Evolutionary conservation across 768 basidiomycete species (phyloP), one percentile per base, ranked within the genome.

Genomic region (Epithele typhae): DNA sequence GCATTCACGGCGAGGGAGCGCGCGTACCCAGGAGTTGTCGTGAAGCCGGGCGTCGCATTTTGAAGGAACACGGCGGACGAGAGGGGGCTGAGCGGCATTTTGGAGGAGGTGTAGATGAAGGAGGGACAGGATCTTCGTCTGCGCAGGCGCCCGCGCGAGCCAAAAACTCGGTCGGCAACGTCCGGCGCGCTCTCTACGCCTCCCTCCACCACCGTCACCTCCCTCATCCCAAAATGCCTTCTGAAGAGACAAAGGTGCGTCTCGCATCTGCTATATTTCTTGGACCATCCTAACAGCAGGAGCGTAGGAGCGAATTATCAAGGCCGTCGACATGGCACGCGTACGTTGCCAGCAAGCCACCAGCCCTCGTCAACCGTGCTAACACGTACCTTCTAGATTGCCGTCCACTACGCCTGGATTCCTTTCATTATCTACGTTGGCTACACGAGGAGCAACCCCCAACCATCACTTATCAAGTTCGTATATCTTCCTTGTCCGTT

Each of bases 381-480:
- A 33, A 47, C 42, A 22, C 24, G 5, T 37, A 15, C 9, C 5
- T 40, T 51, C 19, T 60, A 96, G 93, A 92, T 87, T 49, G 76
- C 93, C 59, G 63, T 96, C 43, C 92, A 96, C 69, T 96, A 93
- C 57, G 86, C 84, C 54, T 98, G 94, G 92, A 92, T 98, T 60
- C 95, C 95, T 25, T 71, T 94, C 63, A 91, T 98, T 61, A 94
- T 98, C 60, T 96, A 93, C 67, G 78, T 96, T 61, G 95, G 94
- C 27, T 96, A 89, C 72, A 89, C 87, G 43, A 75, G 87, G 57
- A 93, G 91, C 62, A 91, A 87, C 62, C 94, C 94, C 24, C 91
- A 93, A 58, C 94, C 94, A 17, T 92, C 92, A 32, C 72, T 97
- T 60, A 95, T 95, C 68, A 94, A 96, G 93, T 95, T 45, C 59